A percentile compares a stretch with the other conserved stretches of the same genome.
Evolutionary conservation across 1,284 basidiomycete genomes (phyloP).

Genomic region (Cryptococcus hybrid): DNA sequence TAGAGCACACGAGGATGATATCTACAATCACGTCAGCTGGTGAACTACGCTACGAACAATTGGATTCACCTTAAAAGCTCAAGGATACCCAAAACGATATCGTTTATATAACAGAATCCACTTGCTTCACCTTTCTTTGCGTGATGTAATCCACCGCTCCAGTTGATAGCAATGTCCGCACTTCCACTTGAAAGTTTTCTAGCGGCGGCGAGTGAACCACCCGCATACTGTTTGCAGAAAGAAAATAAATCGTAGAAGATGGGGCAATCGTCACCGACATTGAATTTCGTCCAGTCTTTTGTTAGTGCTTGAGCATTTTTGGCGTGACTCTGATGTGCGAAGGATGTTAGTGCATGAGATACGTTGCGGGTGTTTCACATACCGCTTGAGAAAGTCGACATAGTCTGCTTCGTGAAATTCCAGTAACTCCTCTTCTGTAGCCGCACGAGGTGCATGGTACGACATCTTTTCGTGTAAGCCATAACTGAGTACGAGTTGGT

Average conservation of each 20-base stretch:
- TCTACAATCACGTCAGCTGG: conserved; percentile 52
- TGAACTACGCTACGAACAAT: background rate
- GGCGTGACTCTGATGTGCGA: conserved; percentile 36
- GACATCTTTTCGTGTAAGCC: conserved; percentile 95
- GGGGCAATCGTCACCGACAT: conserved; percentile 92
- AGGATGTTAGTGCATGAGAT: background rate
- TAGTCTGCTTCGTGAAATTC: conserved; percentile 92
- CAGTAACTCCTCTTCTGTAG: conserved; percentile 85
- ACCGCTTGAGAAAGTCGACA: conserved; percentile 90
- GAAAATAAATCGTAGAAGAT: conserved; percentile 90
- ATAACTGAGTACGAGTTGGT: conserved; percentile 93
- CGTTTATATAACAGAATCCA: conserved; percentile 95
- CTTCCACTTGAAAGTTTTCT: conserved; percentile 77
- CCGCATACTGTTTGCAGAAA: conserved; percentile 88
- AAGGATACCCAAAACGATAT: conserved; percentile 90
- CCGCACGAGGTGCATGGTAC: conserved; percentile 84
- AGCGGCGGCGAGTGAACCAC: conserved; percentile 85
- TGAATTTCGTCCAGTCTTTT: conserved; percentile 73
- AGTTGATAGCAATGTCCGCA: conserved; percentile 96
- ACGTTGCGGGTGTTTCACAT: conserved; percentile 22
- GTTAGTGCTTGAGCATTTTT: conserved; percentile 55
- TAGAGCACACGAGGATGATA: conserved; percentile 89
- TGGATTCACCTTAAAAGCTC: conserved; percentile 74
- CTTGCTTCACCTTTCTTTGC: conserved; percentile 95
- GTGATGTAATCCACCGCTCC: conserved; percentile 94